Base-by-base conservation (phyloP, 192 early-diverging fungal species). In the Coemansia sp. region DNA sequence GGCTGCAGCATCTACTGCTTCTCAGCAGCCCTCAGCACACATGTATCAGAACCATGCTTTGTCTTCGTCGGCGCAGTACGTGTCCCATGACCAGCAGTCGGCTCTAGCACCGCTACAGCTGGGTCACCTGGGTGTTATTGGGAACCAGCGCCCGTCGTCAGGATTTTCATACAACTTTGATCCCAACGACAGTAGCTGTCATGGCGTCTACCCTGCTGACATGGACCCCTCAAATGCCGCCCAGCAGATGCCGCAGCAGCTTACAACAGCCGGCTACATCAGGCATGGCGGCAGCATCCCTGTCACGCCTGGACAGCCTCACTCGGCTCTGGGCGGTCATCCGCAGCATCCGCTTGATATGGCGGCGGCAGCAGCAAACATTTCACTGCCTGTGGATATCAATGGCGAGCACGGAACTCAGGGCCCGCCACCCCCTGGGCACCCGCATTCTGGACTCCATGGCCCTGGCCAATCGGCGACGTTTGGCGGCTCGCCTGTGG, bases 111-210 rank as follows among this genome's bases (percentile, higher is more conserved):
- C 78, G 4, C 64, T 80, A 25, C 78, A 80, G 37, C 69, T 80
- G 23, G 48, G 68, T 28, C 61, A 60, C 28, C 59, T 80, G 20
- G 66, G 72, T 14, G 78, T 74, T 17, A 74, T 80, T 49, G 67
- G 78, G 28, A 65, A 69, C 17, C 78, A 74, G 52, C 78, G 78
- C 57, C 54, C 68, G 3, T 12, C 65, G 28, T 52, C 61, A 21
- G 31, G 67, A 11, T 80, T 80, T 26, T 58, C 78, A 11, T 80
- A 80, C 68, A 72, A 80, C 2, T 80, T 80, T 62, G 77, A 74
- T 42, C 68, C 77, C 14, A 74, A 42, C 60, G 77, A 80, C 55
- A 58, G 34, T 31, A 68, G 57, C 58, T 80, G 78, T 59, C 78
- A 72, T 22, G 68, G 58, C 58, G 64, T 80, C 28, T 80, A 80